Evolutionary conservation across 1,139 yeast genomes (phyloP), one percentile per base, ranked within the genome.

Genomic region (Yamadazyma trypodendri): DNA sequence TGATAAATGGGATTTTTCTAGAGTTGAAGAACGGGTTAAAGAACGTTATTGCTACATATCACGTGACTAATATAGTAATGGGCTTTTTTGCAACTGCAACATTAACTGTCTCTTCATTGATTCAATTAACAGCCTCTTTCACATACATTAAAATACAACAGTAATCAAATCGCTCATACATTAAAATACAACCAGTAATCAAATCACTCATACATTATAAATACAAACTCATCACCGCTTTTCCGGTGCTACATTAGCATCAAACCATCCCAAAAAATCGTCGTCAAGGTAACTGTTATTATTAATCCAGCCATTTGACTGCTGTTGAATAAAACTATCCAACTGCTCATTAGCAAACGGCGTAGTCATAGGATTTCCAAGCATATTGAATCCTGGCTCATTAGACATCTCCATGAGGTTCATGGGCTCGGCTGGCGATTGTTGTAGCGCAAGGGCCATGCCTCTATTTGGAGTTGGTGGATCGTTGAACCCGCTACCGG

Each of bases 181-280:
- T n/a, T n/a, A n/a, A n/a, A n/a, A n/a, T n/a, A n/a, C n/a, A n/a
- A n/a, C n/a, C n/a, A n/a, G n/a, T n/a, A 18, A 5, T 18, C 21
- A 18, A 8, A 18, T 8, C 7, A 6, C 7, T 18, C 21, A 18
- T 18, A 18, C 21, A 18, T 18, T 18, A 18, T 18, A 18, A 18
- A 18, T 18, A 18, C 21, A 18, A 18, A 18, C 14, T 31, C 14
- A 22, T 15, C 12, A 21, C 28, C 37, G n/a, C 24, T 31, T 50
- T 40, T 59, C 63, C 18, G 63, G 57, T 38, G 65, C 56, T 61
- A 68, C 60, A 46, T 66, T 70, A 71, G 65, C 80, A 55, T 89
- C 96, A 67, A 89, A 84, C 96, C 96, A 90, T n/a, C 97, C 97
- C 36, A 90, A 67, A 55, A 90, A 84, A 56, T 89, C 97, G 56